Percentiles rank a stretch among this genome's conserved stretches.
phyloP scores from a whole-genome alignment of 805 yeast genomes.

The Candida glaebosa region DNA sequence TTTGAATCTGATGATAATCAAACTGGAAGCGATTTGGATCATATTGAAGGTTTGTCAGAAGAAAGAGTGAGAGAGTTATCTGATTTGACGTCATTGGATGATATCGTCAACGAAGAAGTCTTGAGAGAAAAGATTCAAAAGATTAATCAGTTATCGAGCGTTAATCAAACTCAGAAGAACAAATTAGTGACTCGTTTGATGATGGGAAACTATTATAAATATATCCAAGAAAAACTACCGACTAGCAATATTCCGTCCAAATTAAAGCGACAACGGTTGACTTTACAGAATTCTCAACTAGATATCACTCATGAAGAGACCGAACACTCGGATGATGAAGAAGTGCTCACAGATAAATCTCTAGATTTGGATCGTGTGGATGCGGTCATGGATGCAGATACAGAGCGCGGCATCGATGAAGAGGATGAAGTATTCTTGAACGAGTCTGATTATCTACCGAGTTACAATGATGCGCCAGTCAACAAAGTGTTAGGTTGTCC shows the following conservation, averaged over 20 bases:
- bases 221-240: constrained; percentile 31
- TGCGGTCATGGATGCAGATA: constrained; percentile 1
- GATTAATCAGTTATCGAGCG: constrained; percentile 35
- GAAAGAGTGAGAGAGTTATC: constrained; percentile 36
- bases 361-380: constrained; percentile 4
- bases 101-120: constrained; percentile 34
- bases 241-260: constrained; percentile 10
- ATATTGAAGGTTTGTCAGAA: constrained; percentile 32
- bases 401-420: constrained; percentile 13
- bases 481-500: constrained; percentile 63
- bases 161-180: constrained; percentile 43
- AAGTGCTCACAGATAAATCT: constrained; percentile 1
- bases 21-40: constrained; percentile 24
- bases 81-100: constrained; percentile 31
- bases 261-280: constrained; percentile 16
- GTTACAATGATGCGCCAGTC: constrained; percentile 43
- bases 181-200: constrained; percentile 58
- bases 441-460: constrained; percentile 45
- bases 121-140: constrained; percentile 48
- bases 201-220: constrained; percentile 65
- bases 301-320: constrained; percentile 8
- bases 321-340: constrained; percentile 6
- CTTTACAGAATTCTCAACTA: constrained; percentile 11
- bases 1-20: constrained; percentile 9
- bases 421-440: constrained; percentile 46